Evolutionary conservation across 192 early-diverging fungal genomes (phyloP), one percentile per base, ranked within the genome.

Genomic region (Oehlia diaphana): DNA sequence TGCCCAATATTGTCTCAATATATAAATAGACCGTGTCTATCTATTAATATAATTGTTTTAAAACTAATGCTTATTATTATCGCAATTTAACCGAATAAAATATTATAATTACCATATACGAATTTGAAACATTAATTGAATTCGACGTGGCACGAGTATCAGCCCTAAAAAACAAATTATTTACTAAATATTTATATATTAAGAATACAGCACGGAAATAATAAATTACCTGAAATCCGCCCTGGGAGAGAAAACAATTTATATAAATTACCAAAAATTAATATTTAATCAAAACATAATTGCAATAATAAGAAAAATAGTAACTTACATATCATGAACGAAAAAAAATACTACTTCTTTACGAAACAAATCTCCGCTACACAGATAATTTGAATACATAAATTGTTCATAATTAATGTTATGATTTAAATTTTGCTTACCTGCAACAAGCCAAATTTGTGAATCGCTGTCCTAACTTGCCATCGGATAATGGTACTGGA

Each of bases 291-390:
- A 26, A 33, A 63, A 7, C 39, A 53, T 4, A 21, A 28, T 53
- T 14, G 4, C 9, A 74, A 66, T 13, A 19, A 39, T 49, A 61
- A 37, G 23, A 4, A 26, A 50, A 37, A 14, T 35, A 68, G 42
- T 14, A 67, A 74, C 83, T 74, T 82, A 86, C 85, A 84, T 73
- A 13, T 82, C 82, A 44, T 86, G 85, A 31, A 86, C 72, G 79
- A 86, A 86, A 21, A 86, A 79, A 76, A 84, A 82, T 33, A 86
- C 42, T 2, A 82, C 78, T 21, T 82, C 77, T 9, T 74, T 79
- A 2, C 64, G 79, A 42, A 72, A 70, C 35, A 83, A n/a, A 44
- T 83, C 58, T 65, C 71, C 67, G 62, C 82, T 81, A 80, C 47
- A 78, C 71, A 65, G 6, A 62, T 33, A 49, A 63, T 44, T 50